A percentile compares a stretch with the other conserved stretches of the same genome.
Conservation (phyloP, 495 filamentous ascomycete genomes). For the Trichoderma virens region DNA sequence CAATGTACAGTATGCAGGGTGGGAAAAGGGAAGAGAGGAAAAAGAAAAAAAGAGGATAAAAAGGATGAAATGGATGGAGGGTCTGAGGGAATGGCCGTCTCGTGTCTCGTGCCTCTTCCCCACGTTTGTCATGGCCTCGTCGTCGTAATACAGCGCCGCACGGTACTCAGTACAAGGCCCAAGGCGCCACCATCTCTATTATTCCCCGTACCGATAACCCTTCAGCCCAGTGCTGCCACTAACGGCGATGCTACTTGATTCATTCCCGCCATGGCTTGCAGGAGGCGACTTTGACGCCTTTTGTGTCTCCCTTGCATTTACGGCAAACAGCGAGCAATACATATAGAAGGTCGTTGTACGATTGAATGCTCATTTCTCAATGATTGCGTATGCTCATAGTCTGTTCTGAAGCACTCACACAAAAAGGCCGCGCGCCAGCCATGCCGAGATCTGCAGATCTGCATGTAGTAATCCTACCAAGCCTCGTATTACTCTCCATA, state of each 20-base stretch:
- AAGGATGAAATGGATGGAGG: neutral
- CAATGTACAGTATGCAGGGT: no score
- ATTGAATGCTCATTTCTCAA: no score
- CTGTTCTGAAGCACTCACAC: no score
- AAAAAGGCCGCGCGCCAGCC: no score
- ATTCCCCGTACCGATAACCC: neutral
- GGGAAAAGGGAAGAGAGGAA: neutral
- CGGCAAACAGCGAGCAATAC: no score
- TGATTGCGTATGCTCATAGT: no score
- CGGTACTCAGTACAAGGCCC: neutral
- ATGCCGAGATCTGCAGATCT: no score
- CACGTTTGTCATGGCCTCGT: neutral
- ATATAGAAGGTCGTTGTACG: no score
- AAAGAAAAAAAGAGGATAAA: neutral
- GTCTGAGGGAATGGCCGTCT: neutral
- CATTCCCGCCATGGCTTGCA: no score
- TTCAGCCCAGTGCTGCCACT: neutral
- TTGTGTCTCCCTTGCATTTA: neutral
- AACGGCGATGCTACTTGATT: neutral
- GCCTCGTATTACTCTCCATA: no score
- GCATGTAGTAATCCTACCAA: no score
- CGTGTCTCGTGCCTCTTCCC: slow-evolving; percentile 7
- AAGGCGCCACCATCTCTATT: neutral
- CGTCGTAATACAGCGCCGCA: neutral
- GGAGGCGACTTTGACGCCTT: no score